Conservation (phyloP, 345 rosid genomes). For the Ceriops zippeliana region DNA sequence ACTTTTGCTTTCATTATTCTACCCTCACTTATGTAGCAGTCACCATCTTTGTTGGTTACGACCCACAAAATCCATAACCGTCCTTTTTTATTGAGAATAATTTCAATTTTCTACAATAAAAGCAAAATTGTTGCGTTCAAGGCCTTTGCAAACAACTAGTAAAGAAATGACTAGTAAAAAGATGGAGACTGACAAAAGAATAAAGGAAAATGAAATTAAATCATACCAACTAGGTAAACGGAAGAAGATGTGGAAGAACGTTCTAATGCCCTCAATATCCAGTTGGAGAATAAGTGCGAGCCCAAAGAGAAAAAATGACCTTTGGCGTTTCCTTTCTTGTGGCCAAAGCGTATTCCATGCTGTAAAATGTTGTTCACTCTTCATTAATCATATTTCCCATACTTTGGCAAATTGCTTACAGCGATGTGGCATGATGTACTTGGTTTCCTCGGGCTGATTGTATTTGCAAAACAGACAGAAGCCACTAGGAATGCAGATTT, state of each 20-base stretch:
- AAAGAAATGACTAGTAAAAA: background rate
- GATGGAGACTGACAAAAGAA: background rate
- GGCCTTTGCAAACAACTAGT: background rate
- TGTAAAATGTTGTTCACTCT: slow-evolving; percentile 22
- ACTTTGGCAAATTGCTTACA: too few species aligned
- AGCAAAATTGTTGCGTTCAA: too few species aligned
- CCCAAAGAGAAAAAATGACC: slow-evolving; percentile 92
- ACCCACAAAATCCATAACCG: too few species aligned
- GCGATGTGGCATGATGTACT: too few species aligned
- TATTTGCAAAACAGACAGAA: too few species aligned
- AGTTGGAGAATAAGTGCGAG: slow-evolving; percentile 79
- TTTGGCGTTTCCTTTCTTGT: slow-evolving; percentile 87
- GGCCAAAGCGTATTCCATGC: slow-evolving; percentile 99
- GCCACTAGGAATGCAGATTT: too few species aligned
- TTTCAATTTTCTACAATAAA: too few species aligned
- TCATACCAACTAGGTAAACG: slow-evolving; percentile 79
- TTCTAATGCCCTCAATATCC: slow-evolving; percentile 74
- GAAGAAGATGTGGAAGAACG: slow-evolving; percentile 82
- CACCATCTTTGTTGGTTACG: too few species aligned
- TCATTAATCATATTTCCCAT: slow-evolving; percentile 17
- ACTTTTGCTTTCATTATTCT: too few species aligned
- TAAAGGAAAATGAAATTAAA: slow-evolving; percentile 2
- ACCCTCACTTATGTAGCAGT: too few species aligned
- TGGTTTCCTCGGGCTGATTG: too few species aligned
- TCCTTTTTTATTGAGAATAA: too few species aligned